Percentiles rank a stretch among this genome's conserved stretches.
Evolutionary conservation across 73 alveolate genomes (phyloP).

Genomic region (Blepharisma japonicum): DNA sequence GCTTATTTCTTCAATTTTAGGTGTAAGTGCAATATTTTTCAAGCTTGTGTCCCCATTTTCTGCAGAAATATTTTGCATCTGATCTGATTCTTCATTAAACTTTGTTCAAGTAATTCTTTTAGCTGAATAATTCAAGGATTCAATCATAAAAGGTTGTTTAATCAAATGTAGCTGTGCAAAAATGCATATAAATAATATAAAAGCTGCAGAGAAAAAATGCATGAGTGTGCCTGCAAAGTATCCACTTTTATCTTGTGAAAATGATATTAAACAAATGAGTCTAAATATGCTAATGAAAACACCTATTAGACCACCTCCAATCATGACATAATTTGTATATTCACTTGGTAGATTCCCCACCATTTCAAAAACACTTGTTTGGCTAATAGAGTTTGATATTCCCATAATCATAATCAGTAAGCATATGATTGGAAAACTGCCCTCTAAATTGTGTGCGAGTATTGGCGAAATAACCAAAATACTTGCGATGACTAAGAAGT

Average conservation of each 20-base stretch:
- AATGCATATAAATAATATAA: background rate
- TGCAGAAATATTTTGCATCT: background rate
- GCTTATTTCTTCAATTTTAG: background rate
- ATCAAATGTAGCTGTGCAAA: slow-evolving; percentile 19
- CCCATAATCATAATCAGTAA: slow-evolving; percentile 38
- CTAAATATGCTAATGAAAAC: background rate
- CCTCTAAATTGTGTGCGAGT: slow-evolving; percentile 3
- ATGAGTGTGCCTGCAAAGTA: slow-evolving; percentile 2
- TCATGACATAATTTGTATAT: slow-evolving; percentile 63
- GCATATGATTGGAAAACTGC: background rate
- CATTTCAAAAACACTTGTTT: slow-evolving; percentile 52
- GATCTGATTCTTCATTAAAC: background rate
- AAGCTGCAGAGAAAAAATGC: background rate
- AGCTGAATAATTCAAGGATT: background rate
- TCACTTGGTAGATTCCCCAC: slow-evolving; percentile 57
- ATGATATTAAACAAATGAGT: background rate
- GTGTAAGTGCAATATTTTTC: background rate
- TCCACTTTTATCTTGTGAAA: slow-evolving; percentile 19
- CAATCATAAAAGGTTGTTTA: background rate
- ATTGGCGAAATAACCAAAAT: slow-evolving; percentile 38
- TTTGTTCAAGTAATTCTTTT: background rate
- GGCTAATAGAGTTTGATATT: slow-evolving; percentile 38
- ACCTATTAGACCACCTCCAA: slow-evolving; percentile 21
- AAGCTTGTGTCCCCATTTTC: background rate
- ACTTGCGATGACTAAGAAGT: slow-evolving; percentile 24